These are phyloP conservation scores for Aspergillus awamori DNA, from an alignment of 2,329 filamentous ascomycete species.

Conservation along the genomic window DNA sequence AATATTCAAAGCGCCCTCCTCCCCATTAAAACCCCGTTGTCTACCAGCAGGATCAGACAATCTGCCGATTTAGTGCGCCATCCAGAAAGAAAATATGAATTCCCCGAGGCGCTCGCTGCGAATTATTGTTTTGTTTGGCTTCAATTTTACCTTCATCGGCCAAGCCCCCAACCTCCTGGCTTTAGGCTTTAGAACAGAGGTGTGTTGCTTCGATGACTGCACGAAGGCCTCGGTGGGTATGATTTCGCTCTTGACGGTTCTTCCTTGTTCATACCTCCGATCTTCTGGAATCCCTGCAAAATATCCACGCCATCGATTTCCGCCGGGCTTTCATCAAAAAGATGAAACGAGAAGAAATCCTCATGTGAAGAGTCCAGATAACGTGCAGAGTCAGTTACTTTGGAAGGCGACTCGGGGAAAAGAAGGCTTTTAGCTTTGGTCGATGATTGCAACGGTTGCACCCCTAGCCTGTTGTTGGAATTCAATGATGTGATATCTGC, in stretches of 20 bases:
- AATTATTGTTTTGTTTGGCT: background rate
- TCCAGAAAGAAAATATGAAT: background rate
- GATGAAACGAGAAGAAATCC: conserved; percentile 52
- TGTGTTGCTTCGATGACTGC: conserved; percentile 38
- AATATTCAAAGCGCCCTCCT: conserved; percentile 1
- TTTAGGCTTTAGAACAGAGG: conserved; percentile 38
- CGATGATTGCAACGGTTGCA: conserved; percentile 39
- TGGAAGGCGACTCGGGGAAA: conserved; percentile 46
- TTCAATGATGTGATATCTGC: conserved; percentile 46
- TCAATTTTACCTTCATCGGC: no score
- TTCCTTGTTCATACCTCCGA: conserved; percentile 44
- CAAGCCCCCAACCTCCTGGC: background rate
- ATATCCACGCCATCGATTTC: conserved; percentile 52
- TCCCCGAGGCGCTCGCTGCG: background rate
- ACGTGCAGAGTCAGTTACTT: conserved; percentile 35
- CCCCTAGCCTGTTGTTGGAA: conserved; percentile 39
- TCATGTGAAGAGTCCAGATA: conserved; percentile 44
- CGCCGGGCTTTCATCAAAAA: conserved; percentile 48
- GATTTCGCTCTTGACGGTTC: conserved; percentile 34
- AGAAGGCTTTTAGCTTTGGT: conserved; percentile 36
- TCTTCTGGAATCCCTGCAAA: conserved; percentile 52
- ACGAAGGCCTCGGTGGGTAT: conserved; percentile 34
- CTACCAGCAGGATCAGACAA: background rate
- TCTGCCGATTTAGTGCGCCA: conserved; percentile 3
- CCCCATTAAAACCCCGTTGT: conserved; percentile 4